Evolutionary conservation across 2,329 filamentous ascomycete species (phyloP).

Genomic region (Hypoxylon sp.): DNA sequence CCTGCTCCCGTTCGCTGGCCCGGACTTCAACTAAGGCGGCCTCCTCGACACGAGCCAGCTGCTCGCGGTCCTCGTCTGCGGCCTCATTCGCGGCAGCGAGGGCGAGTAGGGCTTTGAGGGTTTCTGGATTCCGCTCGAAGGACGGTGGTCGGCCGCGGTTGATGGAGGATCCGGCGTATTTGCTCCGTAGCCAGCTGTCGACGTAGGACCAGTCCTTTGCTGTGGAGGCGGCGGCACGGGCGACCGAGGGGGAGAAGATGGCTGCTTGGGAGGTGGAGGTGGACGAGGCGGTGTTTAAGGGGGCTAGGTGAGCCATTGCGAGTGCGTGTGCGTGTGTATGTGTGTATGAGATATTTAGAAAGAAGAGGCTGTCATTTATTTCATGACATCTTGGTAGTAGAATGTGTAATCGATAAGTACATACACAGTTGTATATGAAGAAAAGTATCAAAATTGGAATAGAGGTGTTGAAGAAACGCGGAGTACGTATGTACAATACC

Average conservation of each 20-base stretch:
- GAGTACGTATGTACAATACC: neutral
- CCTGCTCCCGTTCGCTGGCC: slow-evolving; percentile 54
- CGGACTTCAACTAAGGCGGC: slow-evolving; percentile 70
- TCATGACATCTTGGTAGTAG: slow-evolving; percentile 6
- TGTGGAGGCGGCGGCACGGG: slow-evolving; percentile 82
- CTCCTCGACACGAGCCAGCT: slow-evolving; percentile 72
- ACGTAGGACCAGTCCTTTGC: slow-evolving; percentile 94
- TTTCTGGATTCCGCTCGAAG: slow-evolving; percentile 91
- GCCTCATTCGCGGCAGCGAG: slow-evolving; percentile 83
- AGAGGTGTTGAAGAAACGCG: slow-evolving; percentile 10
- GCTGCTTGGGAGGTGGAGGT: slow-evolving; percentile 56
- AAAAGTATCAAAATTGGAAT: neutral
- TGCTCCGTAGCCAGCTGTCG: slow-evolving; percentile 83
- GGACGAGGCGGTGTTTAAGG: slow-evolving; percentile 5
- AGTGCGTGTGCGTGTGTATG: neutral
- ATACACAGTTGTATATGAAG: slow-evolving; percentile 16
- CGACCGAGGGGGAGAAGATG: slow-evolving; percentile 77
- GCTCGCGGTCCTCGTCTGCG: slow-evolving; percentile 77
- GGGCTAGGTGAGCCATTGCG: slow-evolving; percentile 55
- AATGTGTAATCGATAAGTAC: slow-evolving; percentile 18
- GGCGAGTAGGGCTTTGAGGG: slow-evolving; percentile 80
- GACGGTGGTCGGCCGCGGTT: slow-evolving; percentile 71
- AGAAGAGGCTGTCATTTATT: neutral
- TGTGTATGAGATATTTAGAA: too few relatives aligned
- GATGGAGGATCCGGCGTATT: slow-evolving; percentile 59